Conservation (phyloP, 257 asterid species). For the Ocimum tenuiflorum region DNA sequence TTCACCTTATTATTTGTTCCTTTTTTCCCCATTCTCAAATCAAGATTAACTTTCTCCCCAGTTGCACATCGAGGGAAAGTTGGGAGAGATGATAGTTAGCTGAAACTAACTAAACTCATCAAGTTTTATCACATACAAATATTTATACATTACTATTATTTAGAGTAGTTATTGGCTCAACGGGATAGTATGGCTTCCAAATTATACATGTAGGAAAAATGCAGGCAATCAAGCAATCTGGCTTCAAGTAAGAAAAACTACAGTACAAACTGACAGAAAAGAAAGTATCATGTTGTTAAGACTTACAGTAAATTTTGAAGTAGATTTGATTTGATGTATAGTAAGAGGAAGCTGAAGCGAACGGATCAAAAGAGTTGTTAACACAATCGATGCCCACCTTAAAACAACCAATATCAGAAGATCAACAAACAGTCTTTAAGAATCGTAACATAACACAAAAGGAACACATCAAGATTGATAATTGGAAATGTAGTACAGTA, state of each 20-base stretch:
- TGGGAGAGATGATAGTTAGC: no score
- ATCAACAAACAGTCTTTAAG: neutral
- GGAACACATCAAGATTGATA: neutral
- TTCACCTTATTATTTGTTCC: no score
- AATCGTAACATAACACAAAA: neutral
- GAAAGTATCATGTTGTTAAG: neutral
- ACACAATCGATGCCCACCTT: conserved; percentile 77
- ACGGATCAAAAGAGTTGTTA: conserved; percentile 60
- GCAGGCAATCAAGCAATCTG: neutral
- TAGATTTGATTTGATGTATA: conserved; percentile 61
- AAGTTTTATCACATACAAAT: no score
- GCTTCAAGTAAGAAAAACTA: neutral
- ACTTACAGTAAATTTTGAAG: conserved; percentile 69
- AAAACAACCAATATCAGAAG: conserved; percentile 23
- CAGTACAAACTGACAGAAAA: neutral
- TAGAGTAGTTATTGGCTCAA: no score
- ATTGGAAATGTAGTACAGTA: neutral
- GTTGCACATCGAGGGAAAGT: no score
- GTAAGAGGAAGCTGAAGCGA: conserved; percentile 52
- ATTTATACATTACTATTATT: no score
- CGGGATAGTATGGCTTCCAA: no score
- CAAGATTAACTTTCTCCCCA: no score
- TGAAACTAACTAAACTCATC: no score
- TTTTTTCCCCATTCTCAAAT: no score
- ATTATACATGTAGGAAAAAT: no score